Conservation (phyloP, 2,329 filamentous ascomycete species). For the Didymosphaeria variabile region DNA sequence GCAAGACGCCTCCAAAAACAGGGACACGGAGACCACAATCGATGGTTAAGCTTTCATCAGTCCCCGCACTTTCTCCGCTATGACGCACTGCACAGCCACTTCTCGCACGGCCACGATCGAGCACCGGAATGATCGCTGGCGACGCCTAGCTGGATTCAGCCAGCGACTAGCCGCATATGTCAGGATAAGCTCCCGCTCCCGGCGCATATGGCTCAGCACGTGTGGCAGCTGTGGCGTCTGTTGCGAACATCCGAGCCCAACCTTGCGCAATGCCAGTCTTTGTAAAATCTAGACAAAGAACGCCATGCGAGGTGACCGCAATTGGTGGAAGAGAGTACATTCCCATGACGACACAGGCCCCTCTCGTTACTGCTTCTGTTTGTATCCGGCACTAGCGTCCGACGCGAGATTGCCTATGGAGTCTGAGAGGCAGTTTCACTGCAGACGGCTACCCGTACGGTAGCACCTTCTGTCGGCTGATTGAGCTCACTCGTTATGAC, state of each 20-base stretch:
- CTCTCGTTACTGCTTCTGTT: constrained; percentile 2
- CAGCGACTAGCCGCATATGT: constrained; percentile 22
- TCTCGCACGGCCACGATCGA: constrained; percentile 18
- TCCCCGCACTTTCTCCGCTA: constrained; percentile 32
- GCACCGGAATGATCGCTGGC: not conserved
- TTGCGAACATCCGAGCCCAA: constrained; percentile 4
- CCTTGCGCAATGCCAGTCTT: constrained; percentile 17
- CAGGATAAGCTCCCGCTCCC: constrained; percentile 12
- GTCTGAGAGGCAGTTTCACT: constrained; percentile 18
- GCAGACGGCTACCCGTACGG: constrained; percentile 11
- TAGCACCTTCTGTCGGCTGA: constrained; percentile 4
- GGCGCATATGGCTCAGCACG: constrained; percentile 11
- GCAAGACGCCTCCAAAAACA: constrained; percentile 16
- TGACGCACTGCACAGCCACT: constrained; percentile 36
- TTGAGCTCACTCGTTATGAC: constrained; percentile 14
- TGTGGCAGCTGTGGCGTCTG: constrained; percentile 13
- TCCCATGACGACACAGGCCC: constrained; percentile 18
- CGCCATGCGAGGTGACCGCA: not conserved
- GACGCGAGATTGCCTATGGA: constrained; percentile 1
- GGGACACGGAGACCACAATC: constrained; percentile 17
- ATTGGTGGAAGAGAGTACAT: constrained; percentile 10
- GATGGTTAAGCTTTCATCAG: constrained; percentile 33
- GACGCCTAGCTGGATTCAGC: constrained; percentile 1
- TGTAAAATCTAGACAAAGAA: constrained; percentile 12
- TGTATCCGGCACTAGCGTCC: constrained; percentile 9